Percentiles rank a stretch among this genome's conserved stretches.
phyloP scores from a whole-genome alignment of 2,329 filamentous ascomycete species.

The Alternaria sp. region DNA sequence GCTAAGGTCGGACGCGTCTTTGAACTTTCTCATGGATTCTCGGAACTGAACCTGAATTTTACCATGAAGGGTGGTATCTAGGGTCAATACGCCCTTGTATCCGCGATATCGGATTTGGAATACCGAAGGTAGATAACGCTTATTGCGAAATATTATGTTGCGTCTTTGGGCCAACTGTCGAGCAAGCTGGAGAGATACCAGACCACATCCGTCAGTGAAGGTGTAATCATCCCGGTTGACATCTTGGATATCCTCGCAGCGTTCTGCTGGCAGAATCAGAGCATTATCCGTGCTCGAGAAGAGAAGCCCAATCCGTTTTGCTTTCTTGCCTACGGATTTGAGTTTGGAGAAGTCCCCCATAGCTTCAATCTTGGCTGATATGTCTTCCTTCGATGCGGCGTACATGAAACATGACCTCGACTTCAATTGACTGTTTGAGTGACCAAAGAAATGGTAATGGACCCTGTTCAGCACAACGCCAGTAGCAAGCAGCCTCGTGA shows the following conservation, averaged over 20 bases:
- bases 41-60: slow-evolving; percentile 41
- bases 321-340: slow-evolving; percentile 10
- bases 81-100: slow-evolving; percentile 55
- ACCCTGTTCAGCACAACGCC: slow-evolving; percentile 50
- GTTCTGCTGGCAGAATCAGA: slow-evolving; percentile 3
- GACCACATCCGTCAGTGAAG: slow-evolving; percentile 53
- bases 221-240: slow-evolving; percentile 29
- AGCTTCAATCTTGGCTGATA: slow-evolving; percentile 46
- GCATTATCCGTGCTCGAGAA: too few species aligned
- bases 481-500: slow-evolving; percentile 44
- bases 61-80: slow-evolving; percentile 48
- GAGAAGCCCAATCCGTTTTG: too few species aligned
- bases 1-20: slow-evolving; percentile 46
- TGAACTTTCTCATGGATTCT: slow-evolving; percentile 56
- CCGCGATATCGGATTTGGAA: slow-evolving; percentile 56
- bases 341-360: slow-evolving; percentile 55
- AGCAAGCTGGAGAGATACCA: slow-evolving; percentile 49
- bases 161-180: slow-evolving; percentile 44
- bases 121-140: slow-evolving; percentile 52
- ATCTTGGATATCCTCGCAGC: slow-evolving; percentile 53
- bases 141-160: slow-evolving; percentile 49
- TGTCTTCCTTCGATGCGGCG: slow-evolving; percentile 47
- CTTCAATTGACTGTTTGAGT: slow-evolving; percentile 57
- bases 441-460: slow-evolving; percentile 55
- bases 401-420: slow-evolving; percentile 54